phyloP scores from a whole-genome alignment of 2,329 filamentous ascomycete species.

The Scedosporium aurantiacum region DNA sequence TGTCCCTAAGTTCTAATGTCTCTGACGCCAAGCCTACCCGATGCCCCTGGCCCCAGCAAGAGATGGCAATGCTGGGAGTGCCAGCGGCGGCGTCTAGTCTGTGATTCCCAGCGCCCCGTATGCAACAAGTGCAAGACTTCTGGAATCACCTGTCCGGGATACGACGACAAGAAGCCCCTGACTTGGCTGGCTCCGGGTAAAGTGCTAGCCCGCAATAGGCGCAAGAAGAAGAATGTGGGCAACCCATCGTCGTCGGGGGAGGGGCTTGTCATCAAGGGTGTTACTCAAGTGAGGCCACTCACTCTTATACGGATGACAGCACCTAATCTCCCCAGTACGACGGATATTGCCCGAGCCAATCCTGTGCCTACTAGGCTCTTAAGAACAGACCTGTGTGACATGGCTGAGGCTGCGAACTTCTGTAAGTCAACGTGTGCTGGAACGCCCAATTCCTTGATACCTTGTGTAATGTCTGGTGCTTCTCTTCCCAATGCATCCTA shows the following conservation, averaged over 20 bases:
- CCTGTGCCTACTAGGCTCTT: constrained; percentile 4
- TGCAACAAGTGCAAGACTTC: constrained; percentile 24
- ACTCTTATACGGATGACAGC: background rate
- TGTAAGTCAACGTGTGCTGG: constrained; percentile 6
- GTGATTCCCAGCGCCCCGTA: constrained; percentile 23
- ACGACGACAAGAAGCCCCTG: constrained; percentile 24
- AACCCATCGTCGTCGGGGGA: too few species aligned
- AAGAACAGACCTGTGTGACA: constrained; percentile 9
- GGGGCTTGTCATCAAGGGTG: too few species aligned
- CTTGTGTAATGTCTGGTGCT: too few species aligned
- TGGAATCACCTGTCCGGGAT: constrained; percentile 26
- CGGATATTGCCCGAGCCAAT: background rate
- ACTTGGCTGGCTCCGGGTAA: constrained; percentile 27
- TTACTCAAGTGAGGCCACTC: background rate
- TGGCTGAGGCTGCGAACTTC: constrained; percentile 8
- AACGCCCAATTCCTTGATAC: too few species aligned
- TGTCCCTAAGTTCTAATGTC: background rate
- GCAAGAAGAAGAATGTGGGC: constrained; percentile 4
- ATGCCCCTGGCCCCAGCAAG: constrained; percentile 1
- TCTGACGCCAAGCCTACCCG: background rate
- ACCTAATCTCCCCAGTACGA: background rate
- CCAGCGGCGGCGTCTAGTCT: constrained; percentile 26
- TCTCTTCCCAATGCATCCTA: too few species aligned
- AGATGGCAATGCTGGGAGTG: constrained; percentile 30
- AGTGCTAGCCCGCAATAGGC: constrained; percentile 19